Evolutionary conservation across 2,329 filamentous ascomycete species (phyloP).

Genomic region (Pseudogymnoascus sp.): DNA sequence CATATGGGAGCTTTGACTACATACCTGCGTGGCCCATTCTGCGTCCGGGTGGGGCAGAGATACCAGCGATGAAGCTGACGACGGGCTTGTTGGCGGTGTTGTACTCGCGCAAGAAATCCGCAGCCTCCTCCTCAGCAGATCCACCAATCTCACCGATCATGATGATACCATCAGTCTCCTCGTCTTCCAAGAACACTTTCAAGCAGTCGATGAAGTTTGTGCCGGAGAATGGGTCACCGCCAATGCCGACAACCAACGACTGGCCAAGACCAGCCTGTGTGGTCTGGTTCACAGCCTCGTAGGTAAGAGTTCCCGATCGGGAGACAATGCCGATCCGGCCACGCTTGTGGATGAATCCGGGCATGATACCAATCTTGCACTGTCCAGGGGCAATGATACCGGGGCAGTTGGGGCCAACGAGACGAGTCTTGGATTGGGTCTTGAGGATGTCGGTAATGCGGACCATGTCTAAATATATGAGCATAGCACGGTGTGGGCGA

Average conservation of each 20-base stretch:
- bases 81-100: constrained; percentile 94
- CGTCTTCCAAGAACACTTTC: constrained; percentile 90
- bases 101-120: constrained; percentile 87
- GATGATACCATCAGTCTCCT: constrained; percentile 97
- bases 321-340: constrained; percentile 98
- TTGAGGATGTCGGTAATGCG: constrained; percentile 97
- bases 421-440: constrained; percentile 91
- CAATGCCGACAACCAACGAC: constrained; percentile 96
- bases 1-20: constrained; percentile 18
- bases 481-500: constrained; percentile 15
- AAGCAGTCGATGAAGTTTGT: constrained; percentile 99
- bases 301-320: constrained; percentile 94
- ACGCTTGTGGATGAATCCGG: constrained; percentile 99
- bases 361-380: constrained; percentile 99
- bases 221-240: constrained; percentile 95
- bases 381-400: constrained; percentile 91
- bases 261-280: constrained; percentile 94
- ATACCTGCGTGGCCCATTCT: constrained; percentile 95
- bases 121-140: constrained; percentile 93
- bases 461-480: constrained; percentile 71
- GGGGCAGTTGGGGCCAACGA: constrained; percentile 96
- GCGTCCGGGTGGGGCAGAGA: constrained; percentile 90
- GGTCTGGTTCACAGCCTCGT: constrained; percentile 99
- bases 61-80: constrained; percentile 96
- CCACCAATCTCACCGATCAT: constrained; percentile 99